phyloP scores from a whole-genome alignment of 257 asterid species.

The Solanum raphanifolium region DNA sequence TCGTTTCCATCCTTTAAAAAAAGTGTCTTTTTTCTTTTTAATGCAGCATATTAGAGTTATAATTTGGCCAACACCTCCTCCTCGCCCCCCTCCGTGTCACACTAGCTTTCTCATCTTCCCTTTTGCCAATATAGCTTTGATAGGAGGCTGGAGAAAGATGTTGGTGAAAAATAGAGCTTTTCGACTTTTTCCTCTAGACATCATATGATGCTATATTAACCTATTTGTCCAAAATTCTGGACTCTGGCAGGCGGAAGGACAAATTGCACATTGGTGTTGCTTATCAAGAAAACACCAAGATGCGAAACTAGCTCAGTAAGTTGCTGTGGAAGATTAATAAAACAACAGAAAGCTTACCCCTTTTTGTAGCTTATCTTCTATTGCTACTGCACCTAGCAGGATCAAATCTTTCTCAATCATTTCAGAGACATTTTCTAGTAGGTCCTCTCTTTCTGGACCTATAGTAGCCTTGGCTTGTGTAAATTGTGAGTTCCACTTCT shows the following conservation, averaged over 20 bases:
- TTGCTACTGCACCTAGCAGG: constrained; percentile 97
- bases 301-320: not conserved
- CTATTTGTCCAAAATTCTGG: not conserved
- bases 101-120: not conserved
- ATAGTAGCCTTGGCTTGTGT: constrained; percentile 65
- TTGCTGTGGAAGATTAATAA: not conserved
- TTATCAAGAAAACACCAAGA: not conserved
- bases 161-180: not conserved
- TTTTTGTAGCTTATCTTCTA: constrained; percentile 93
- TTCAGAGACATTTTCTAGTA: constrained; percentile 78
- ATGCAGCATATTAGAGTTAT: not conserved
- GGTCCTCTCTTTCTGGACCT: constrained; percentile 75
- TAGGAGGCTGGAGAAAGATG: not conserved
- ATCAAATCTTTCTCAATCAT: constrained; percentile 78
- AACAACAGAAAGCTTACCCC: constrained; percentile 49
- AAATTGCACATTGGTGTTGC: not conserved
- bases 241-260: not conserved
- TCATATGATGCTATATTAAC: not conserved
- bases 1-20: not conserved
- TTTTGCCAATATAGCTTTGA: not conserved
- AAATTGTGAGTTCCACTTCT: constrained; percentile 83
- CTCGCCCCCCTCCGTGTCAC: not conserved
- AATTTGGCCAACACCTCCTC: not conserved
- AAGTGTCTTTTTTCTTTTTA: not conserved
- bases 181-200: not conserved